Conservation (phyloP, 176 grass and related monocot species). For the Triticum aestivum region IWGSC_CS_RefSeq_v2.1 NC_057794.1:549075797-549076296, state of each 20-base stretch:
- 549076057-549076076: background rate
- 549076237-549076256: background rate
- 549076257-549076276: slow-evolving; percentile 13
- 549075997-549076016: background rate
- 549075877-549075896: background rate
- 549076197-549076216: background rate
- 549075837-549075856: background rate
- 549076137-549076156: background rate
- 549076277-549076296: background rate
- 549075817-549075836: background rate
- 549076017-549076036: background rate
- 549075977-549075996: background rate
- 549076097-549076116: slow-evolving; percentile 2
- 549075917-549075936: background rate
- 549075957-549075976: background rate
- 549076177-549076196: background rate
- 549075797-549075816: background rate
- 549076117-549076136: background rate
- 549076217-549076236: slow-evolving; percentile 4
- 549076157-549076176: background rate
- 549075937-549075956: background rate
- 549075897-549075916: background rate
- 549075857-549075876: background rate
- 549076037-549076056: background rate
- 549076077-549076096: background rate